Evolutionary conservation across 495 filamentous ascomycete species (phyloP).

Genomic region (Podospora tetraspora): DNA sequence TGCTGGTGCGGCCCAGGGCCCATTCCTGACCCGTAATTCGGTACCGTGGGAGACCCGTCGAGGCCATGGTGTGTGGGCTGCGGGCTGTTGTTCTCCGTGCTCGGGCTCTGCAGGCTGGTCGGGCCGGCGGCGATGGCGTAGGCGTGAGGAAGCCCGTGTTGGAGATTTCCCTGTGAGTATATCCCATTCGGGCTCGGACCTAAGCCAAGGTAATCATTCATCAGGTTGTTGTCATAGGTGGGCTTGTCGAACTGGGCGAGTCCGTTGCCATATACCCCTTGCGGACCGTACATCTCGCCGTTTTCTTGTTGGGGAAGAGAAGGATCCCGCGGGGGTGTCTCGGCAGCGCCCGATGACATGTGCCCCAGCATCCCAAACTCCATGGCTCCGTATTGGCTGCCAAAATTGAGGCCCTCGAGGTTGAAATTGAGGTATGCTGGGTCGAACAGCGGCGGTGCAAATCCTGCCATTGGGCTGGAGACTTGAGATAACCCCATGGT

Average conservation of each 20-base stretch:
- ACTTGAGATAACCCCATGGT: conserved; percentile 29
- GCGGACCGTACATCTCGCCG: conserved; percentile 36
- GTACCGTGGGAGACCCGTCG: conserved; percentile 42
- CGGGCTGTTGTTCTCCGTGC: conserved; percentile 47
- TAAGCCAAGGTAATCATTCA: conserved; percentile 38
- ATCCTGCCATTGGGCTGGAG: conserved; percentile 36
- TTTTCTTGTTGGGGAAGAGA: conserved; percentile 34
- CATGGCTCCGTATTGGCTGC: conserved; percentile 86
- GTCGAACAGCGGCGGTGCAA: conserved; percentile 66
- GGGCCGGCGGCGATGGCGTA: conserved; percentile 47
- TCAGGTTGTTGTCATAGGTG: conserved; percentile 37
- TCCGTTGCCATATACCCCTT: conserved; percentile 41
- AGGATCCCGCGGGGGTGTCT: conserved; percentile 65
- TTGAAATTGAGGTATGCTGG: conserved; percentile 90
- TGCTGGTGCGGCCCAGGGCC: conserved; percentile 20
- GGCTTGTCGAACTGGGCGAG: conserved; percentile 37
- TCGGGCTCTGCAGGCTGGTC: conserved; percentile 44
- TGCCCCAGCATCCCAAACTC: conserved; percentile 94
- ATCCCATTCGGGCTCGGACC: conserved; percentile 34
- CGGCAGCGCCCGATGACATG: conserved; percentile 80
- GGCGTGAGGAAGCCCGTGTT: conserved; percentile 48
- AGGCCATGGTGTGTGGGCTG: conserved; percentile 41
- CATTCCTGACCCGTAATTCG: conserved; percentile 31
- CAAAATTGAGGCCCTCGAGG: conserved; percentile 88
- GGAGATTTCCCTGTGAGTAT: conserved; percentile 45